Evolutionary conservation across 2,329 filamentous ascomycete species (phyloP).

Genomic region (Phyllosticta citrichinensis): DNA sequence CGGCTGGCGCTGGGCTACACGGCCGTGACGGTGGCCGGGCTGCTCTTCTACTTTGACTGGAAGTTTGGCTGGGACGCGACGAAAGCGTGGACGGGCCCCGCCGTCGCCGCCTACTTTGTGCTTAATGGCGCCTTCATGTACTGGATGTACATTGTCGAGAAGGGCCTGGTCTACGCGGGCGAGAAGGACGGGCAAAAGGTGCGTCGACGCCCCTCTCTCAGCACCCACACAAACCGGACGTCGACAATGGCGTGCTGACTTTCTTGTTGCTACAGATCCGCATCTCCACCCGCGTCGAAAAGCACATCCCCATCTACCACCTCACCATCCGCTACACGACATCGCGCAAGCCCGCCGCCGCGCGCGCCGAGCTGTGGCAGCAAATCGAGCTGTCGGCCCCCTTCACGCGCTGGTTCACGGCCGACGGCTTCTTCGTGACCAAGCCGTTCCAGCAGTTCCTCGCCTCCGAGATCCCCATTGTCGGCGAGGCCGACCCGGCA

Average conservation of each 20-base stretch:
- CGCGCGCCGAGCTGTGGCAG: constrained; percentile 22
- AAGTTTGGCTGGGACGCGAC: constrained; percentile 81
- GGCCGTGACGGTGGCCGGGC: constrained; percentile 69
- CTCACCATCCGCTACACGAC: constrained; percentile 52
- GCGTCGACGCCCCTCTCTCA: constrained; percentile 11
- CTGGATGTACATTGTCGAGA: constrained; percentile 81
- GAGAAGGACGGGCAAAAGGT: constrained; percentile 60
- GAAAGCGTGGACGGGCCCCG: constrained; percentile 68
- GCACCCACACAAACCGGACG: neutral
- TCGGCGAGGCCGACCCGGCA: constrained; percentile 56
- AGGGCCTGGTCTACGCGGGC: constrained; percentile 71
- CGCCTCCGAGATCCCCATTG: constrained; percentile 53
- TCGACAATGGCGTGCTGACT: neutral
- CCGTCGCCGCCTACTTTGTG: constrained; percentile 68
- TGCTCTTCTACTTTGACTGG: constrained; percentile 86
- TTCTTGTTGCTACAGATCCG: constrained; percentile 46
- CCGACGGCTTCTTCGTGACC: constrained; percentile 64
- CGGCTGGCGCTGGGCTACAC: constrained; percentile 74
- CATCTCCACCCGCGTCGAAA: constrained; percentile 62
- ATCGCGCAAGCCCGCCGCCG: constrained; percentile 14
- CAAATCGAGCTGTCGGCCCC: constrained; percentile 49
- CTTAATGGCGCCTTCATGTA: constrained; percentile 69
- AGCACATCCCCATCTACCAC: constrained; percentile 73
- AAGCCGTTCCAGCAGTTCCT: constrained; percentile 71
- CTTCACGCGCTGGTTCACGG: constrained; percentile 64